Base-by-base conservation (phyloP, 306 rosid genomes). In the Clitoria ternatea region DNA sequence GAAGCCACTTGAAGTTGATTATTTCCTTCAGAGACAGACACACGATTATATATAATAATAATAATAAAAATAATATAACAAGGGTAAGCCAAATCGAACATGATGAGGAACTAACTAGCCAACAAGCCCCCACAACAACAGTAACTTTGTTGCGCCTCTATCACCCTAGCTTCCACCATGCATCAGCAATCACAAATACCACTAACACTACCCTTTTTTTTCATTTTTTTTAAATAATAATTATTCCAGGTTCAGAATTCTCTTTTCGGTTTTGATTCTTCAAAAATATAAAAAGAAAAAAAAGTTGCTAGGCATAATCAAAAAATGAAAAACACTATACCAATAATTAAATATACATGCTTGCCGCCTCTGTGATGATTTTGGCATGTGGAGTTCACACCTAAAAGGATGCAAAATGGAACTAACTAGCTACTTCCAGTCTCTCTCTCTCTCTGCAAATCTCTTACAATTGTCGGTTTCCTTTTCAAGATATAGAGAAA, bases 401-500 rank as follows among this genome's bases (percentile, higher is more conserved):
- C 72, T 11, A 7, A 20, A 3, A 9, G 27, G 73, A 26, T 39
- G 56, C 67, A 53, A 70, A 43, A 23, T 78, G 68, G 29, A 55
- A 64, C 19, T 6, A 15, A 7, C 59, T 29, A 9, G 18, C 19
- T 44, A 23, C 27, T n/a, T n/a, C n/a, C n/a, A n/a, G n/a, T n/a
- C n/a, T n/a, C n/a, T n/a, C n/a, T n/a, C n/a, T 11, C 43, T 10
- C 43, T 43, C 54, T 55, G 64, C 17, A 69, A 54, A 10, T 14
- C 68, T n/a, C 17, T 53, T 60, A 13, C 3, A 4, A 10, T 29
- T 52, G 79, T 77, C 77, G 79, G 77, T 67, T 70, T 75, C 17
- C 9, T 17, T 80, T 50, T 23, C 11, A 5, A 23, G 64, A 69
- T 2, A 63, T 56, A 6, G 40, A 79, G 55, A 68, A 33, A 69